A percentile compares a stretch with the other conserved stretches of the same genome.
Conservation (phyloP, 1,284 basidiomycete species). For the Trametes polyzona region DNA sequence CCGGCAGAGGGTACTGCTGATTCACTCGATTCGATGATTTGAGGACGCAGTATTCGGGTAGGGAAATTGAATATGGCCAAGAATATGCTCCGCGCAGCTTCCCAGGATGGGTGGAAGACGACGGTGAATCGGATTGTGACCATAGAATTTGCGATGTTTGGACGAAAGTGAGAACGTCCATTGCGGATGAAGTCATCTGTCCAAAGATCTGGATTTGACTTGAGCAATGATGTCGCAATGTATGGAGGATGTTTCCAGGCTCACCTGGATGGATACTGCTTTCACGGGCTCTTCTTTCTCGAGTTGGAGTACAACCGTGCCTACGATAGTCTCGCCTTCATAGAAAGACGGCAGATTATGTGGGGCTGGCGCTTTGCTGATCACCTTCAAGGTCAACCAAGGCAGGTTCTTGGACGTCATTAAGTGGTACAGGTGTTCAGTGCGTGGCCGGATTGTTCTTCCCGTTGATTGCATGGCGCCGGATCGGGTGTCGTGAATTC, state of each 20-base stretch:
- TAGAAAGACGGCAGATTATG: constrained; percentile 43
- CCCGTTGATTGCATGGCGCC: not conserved
- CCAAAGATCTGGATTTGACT: constrained; percentile 24
- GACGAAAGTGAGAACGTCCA: constrained; percentile 46
- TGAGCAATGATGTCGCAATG: not conserved
- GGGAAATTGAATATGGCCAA: constrained; percentile 50
- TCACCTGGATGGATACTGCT: constrained; percentile 46
- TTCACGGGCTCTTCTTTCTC: constrained; percentile 51
- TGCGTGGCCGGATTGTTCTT: not conserved
- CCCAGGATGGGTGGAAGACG: constrained; percentile 32
- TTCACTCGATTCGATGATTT: constrained; percentile 8
- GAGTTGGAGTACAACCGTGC: constrained; percentile 49
- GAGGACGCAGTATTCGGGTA: constrained; percentile 42
- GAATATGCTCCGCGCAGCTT: constrained; percentile 48
- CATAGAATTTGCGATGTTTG: constrained; percentile 43
- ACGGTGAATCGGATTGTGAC: not conserved
- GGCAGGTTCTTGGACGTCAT: constrained; percentile 10
- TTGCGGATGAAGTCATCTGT: constrained; percentile 38
- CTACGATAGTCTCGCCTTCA: constrained; percentile 50
- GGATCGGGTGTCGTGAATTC: not conserved
- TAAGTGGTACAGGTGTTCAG: constrained; percentile 19
- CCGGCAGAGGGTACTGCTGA: constrained; percentile 42
- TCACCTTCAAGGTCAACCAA: constrained; percentile 26
- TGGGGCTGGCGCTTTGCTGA: constrained; percentile 23
- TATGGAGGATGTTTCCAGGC: constrained; percentile 12